Evolutionary conservation across 495 filamentous ascomycete species (phyloP), one percentile per base, ranked within the genome.

Genomic region (Aspergillus carlsbadensis): DNA sequence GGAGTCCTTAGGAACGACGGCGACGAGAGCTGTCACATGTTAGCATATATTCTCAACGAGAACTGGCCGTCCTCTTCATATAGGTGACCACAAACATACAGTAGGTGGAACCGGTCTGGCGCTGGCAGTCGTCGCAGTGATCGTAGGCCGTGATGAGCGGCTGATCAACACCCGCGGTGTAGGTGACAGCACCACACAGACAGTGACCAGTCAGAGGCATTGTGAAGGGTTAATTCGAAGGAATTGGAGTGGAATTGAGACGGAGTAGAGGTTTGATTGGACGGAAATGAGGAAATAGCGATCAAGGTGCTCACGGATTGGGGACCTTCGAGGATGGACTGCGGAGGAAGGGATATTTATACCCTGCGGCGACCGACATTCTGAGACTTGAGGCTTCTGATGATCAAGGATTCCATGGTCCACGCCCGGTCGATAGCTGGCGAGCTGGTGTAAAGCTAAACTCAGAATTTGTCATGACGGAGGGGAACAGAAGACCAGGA

Each of bases 91-190:
- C 26, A 29, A 29, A 60, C 63, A 10, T 70, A 87, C 84, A 88
- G 66, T 88, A 88, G 54, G 84, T 85, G 7, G 84, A 86, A 52
- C 85, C 85, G 48, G 73, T 78, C 70, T 88, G 85, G 61, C 85
- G 83, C 66, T 88, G 85, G 77, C 85, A 88, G 67, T 87, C 85
- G 61, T 88, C 85, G 63, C 85, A 88, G 75, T 88, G 85, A 62
- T 88, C 85, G 65, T 87, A 87, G 60, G 76, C 84, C 26, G 79
- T 80, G 57, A 84, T 43, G 51, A 80, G 35, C 37, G 84, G 84
- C 13, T 68, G 60, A 13, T 84, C 81, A 26, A 81, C 65, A 64
- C 81, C 80, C 41, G 74, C 77, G 58, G 70, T 78, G 78, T 85
- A 87, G 54, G 80, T 88, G 72, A 87, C 84, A 58, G 81, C 78